These are phyloP conservation scores for Misopates orontium DNA, from an alignment of 257 asterid species.

Conservation along the genomic window DNA sequence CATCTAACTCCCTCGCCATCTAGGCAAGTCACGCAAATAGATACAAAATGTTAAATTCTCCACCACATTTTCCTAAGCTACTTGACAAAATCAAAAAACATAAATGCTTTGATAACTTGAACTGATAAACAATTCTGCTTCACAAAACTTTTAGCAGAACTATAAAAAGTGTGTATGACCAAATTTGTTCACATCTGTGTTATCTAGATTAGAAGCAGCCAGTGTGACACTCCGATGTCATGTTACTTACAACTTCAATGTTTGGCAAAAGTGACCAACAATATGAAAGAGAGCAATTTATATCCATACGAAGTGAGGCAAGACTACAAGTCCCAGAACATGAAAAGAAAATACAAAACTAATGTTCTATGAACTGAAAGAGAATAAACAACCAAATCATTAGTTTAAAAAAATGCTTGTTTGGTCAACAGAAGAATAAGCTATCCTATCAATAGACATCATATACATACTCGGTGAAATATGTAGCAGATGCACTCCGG, in stretches of 20 bases:
- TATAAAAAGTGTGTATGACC: conserved; percentile 4
- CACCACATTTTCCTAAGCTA: neutral
- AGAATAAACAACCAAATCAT: conserved; percentile 16
- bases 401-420: neutral
- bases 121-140: conserved; percentile 2
- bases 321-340: conserved; percentile 16
- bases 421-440: conserved; percentile 18
- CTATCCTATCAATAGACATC: conserved; percentile 11
- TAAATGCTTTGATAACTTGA: conserved; percentile 18
- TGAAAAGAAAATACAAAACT: conserved; percentile 14
- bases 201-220: conserved; percentile 12
- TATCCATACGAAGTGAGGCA: conserved; percentile 12
- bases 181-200: conserved; percentile 15
- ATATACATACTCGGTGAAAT: conserved; percentile 81
- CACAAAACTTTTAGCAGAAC: neutral
- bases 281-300: conserved; percentile 13
- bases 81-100: conserved; percentile 6
- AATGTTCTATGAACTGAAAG: conserved; percentile 11
- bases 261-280: conserved; percentile 7
- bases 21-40: conserved; percentile 39
- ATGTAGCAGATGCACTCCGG: conserved; percentile 98
- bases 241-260: conserved; percentile 3
- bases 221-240: conserved; percentile 2
- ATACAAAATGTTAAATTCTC: conserved; percentile 1
- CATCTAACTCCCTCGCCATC: conserved; percentile 97